These are phyloP conservation scores for Pilasporangium apinafurcum DNA, from an alignment of 352 stramenopile species.

Conservation along the genomic window DNA sequence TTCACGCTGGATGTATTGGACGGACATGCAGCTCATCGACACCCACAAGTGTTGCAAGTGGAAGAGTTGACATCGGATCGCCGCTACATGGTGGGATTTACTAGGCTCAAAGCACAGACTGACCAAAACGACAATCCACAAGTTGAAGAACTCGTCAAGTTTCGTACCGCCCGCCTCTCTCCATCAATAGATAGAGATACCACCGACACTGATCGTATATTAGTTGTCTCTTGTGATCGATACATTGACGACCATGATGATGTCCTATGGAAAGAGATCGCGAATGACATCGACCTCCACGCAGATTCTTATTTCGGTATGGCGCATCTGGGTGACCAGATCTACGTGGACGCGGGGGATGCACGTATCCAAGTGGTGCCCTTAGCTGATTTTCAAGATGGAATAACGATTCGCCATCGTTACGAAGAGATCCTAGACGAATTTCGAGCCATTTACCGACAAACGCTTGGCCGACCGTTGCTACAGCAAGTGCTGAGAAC, in stretches of 20 bases:
- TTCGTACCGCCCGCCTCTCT: constrained; percentile 15
- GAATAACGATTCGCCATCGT: not conserved
- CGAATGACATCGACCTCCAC: constrained; percentile 22
- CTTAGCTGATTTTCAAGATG: not conserved
- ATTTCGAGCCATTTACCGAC: constrained; percentile 56
- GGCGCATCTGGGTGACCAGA: constrained; percentile 48
- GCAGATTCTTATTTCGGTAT: constrained; percentile 37
- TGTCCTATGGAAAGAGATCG: constrained; percentile 28
- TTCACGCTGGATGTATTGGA: not conserved
- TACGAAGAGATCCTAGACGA: constrained; percentile 21
- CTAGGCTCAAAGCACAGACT: not conserved
- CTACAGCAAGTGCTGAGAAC: constrained; percentile 45
- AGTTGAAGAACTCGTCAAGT: constrained; percentile 18
- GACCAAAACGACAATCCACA: not conserved
- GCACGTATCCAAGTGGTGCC: constrained; percentile 21
- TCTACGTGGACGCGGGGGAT: constrained; percentile 39
- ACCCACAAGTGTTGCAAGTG: constrained; percentile 24
- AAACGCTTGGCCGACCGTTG: constrained; percentile 35
- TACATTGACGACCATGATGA: constrained; percentile 56
- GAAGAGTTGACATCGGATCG: constrained; percentile 21
- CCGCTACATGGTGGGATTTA: constrained; percentile 32
- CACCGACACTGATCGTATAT: constrained; percentile 9
- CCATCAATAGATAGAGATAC: not conserved
- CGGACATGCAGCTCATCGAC: no score
- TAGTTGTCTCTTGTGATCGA: constrained; percentile 53